These are phyloP conservation scores for Inosperma sp. DNA, from an alignment of 768 basidiomycete species.

Conservation along the genomic window DNA sequence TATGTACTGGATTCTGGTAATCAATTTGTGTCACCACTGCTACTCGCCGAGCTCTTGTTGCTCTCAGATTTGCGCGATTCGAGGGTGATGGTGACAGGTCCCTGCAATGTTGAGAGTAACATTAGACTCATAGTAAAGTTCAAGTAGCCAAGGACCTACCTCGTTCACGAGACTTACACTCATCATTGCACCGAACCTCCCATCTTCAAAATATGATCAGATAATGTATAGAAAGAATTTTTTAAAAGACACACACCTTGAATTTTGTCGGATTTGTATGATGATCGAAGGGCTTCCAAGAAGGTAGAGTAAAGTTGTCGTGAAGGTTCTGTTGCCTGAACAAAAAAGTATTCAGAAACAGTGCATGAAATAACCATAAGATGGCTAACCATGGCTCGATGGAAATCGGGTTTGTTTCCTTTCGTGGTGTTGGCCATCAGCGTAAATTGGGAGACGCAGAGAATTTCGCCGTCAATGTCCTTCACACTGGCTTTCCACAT, in stretches of 20 bases:
- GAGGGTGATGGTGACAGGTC: conserved; percentile 80
- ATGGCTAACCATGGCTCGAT: conserved; percentile 76
- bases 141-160: conserved; percentile 36
- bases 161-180: conserved; percentile 83
- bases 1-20: too few species aligned
- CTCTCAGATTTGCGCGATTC: conserved; percentile 81
- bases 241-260: conserved; percentile 58
- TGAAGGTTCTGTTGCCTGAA: conserved; percentile 62
- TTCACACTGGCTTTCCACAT: conserved; percentile 89
- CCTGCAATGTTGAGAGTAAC: conserved; percentile 44
- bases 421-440: conserved; percentile 83
- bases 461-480: conserved; percentile 84
- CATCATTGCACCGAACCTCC: conserved; percentile 98
- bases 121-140: background rate
- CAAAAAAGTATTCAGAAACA: background rate
- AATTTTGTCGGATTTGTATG: conserved; percentile 73
- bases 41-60: conserved; percentile 26
- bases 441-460: conserved; percentile 95
- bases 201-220: too few species aligned
- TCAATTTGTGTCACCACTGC: background rate
- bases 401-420: conserved; percentile 90
- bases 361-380: background rate
- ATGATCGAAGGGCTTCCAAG: conserved; percentile 56
- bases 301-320: conserved; percentile 68
- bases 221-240: too few species aligned